Evolutionary conservation across 495 filamentous ascomycete species (phyloP).

Genomic region (Barbatosphaeria neglecta): DNA sequence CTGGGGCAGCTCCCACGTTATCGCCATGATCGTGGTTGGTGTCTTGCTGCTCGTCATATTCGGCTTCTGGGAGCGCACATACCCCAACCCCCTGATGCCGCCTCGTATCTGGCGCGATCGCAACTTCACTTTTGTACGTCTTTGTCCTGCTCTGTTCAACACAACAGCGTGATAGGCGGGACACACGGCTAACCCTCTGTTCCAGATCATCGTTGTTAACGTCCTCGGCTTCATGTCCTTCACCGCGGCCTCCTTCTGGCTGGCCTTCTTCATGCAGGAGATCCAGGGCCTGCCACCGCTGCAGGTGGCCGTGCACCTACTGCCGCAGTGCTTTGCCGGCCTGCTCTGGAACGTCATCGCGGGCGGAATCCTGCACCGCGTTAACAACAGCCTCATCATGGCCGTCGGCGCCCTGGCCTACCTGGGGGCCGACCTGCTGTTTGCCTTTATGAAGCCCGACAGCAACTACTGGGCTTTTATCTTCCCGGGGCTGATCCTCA

Average conservation of each 20-base stretch:
- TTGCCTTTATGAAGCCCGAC: slow-evolving; percentile 22
- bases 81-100: slow-evolving; percentile 41
- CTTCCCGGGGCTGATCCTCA: slow-evolving; percentile 42
- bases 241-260: slow-evolving; percentile 38
- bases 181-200: slow-evolving; percentile 10
- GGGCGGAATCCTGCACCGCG: slow-evolving; percentile 33
- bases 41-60: slow-evolving; percentile 44
- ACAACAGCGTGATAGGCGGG: no score
- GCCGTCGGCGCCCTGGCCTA: slow-evolving; percentile 33
- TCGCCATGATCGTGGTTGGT: slow-evolving; percentile 49
- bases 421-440: slow-evolving; percentile 30
- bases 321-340: slow-evolving; percentile 44
- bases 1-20: slow-evolving; percentile 50
- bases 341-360: slow-evolving; percentile 38
- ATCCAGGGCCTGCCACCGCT: slow-evolving; percentile 35
- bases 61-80: slow-evolving; percentile 46
- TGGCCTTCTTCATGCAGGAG: slow-evolving; percentile 45
- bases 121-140: slow-evolving; percentile 39
- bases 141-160: slow-evolving; percentile 5
- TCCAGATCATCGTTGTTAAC: slow-evolving; percentile 37
- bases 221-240: slow-evolving; percentile 44
- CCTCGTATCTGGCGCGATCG: slow-evolving; percentile 41
- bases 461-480: slow-evolving; percentile 46
- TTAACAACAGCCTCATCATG: slow-evolving; percentile 39
- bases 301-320: slow-evolving; percentile 41